Evolutionary conservation across 768 basidiomycete genomes (phyloP).

Genomic region (Terana coerulea): DNA sequence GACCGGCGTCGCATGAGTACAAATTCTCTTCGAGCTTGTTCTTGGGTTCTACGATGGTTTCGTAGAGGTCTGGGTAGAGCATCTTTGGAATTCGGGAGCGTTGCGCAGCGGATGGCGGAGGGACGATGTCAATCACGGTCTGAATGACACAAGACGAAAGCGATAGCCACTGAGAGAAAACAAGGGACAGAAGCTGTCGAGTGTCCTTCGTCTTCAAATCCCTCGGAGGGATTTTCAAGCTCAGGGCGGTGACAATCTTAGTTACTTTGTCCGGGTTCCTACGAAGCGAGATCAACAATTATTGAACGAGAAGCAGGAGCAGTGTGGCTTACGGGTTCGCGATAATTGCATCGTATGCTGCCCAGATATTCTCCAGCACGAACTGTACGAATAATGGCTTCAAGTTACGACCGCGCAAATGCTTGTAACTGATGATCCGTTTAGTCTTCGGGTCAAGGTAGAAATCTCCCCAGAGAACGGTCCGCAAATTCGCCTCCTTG

Average conservation of each 20-base stretch:
- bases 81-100: slow-evolving; percentile 83
- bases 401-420: slow-evolving; percentile 78
- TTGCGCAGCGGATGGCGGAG: slow-evolving; percentile 81
- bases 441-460: slow-evolving; percentile 97
- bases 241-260: slow-evolving; percentile 83
- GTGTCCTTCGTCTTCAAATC: slow-evolving; percentile 92
- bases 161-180: slow-evolving; percentile 96
- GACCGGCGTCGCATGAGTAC: slow-evolving; percentile 60
- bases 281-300: slow-evolving; percentile 6
- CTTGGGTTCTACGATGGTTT: slow-evolving; percentile 54
- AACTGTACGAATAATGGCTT: slow-evolving; percentile 98
- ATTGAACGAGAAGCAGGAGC: background rate
- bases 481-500: slow-evolving; percentile 79
- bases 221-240: slow-evolving; percentile 79
- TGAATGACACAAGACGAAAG: slow-evolving; percentile 92
- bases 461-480: slow-evolving; percentile 96
- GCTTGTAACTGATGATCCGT: slow-evolving; percentile 85
- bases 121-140: slow-evolving; percentile 89
- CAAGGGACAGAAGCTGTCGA: slow-evolving; percentile 74
- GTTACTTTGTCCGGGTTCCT: slow-evolving; percentile 87
- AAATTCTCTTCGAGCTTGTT: slow-evolving; percentile 84
- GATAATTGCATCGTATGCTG: slow-evolving; percentile 88
- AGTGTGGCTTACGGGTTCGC: slow-evolving; percentile 74
- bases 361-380: slow-evolving; percentile 96
- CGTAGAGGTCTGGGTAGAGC: slow-evolving; percentile 77